Evolutionary conservation across 768 basidiomycete species (phyloP).

Genomic region (Lactarius trivialis): DNA sequence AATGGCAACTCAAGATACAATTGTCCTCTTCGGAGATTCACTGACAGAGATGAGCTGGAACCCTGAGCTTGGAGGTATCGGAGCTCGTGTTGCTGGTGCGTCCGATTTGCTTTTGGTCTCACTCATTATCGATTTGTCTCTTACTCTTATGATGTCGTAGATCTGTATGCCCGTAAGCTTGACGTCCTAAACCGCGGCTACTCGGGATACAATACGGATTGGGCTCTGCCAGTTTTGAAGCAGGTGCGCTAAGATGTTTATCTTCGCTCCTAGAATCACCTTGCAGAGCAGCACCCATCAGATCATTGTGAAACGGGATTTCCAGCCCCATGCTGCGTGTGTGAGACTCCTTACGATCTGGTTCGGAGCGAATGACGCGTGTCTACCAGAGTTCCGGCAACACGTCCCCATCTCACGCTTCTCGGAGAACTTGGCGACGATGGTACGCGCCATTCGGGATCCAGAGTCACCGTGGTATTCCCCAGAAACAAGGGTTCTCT

Average conservation of each 20-base stretch:
- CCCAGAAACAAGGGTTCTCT: conserved; percentile 64
- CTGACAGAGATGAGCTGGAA: conserved; percentile 68
- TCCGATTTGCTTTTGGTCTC: conserved; percentile 16
- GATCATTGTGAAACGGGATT: conserved; percentile 51
- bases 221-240: conserved; percentile 75
- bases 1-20: conserved; percentile 60
- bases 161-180: conserved; percentile 69
- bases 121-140: not conserved
- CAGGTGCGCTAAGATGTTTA: conserved; percentile 40
- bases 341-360: conserved; percentile 77
- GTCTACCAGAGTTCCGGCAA: conserved; percentile 55
- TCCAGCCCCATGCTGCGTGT: conserved; percentile 44
- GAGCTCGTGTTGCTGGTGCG: conserved; percentile 61
- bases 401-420: conserved; percentile 69
- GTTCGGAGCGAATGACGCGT: conserved; percentile 89
- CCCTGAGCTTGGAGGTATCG: conserved; percentile 47
- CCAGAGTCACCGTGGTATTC: conserved; percentile 61
- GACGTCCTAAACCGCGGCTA: conserved; percentile 86
- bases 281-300: conserved; percentile 25
- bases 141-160: conserved; percentile 33
- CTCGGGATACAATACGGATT: conserved; percentile 81
- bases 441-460: conserved; percentile 57
- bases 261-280: not conserved
- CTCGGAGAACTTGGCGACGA: conserved; percentile 52
- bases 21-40: conserved; percentile 79